Evolutionary conservation across 495 filamentous ascomycete genomes (phyloP).

Genomic region (Apodospora peruviana): DNA sequence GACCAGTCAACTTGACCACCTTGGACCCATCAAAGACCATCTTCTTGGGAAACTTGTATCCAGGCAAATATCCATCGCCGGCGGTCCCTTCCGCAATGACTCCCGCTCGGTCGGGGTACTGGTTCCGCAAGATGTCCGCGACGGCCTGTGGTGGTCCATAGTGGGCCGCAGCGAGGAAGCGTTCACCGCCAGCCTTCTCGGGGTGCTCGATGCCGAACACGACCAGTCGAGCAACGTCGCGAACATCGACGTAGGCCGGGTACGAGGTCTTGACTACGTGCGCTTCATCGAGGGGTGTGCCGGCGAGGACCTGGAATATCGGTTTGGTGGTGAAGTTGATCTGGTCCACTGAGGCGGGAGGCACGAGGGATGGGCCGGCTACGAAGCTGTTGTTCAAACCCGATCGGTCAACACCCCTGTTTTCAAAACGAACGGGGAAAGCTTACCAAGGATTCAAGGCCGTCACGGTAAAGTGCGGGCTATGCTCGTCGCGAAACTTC

Average conservation of each 20-base stretch:
- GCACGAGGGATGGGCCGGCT: conserved; percentile 24
- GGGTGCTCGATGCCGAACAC: conserved; percentile 32
- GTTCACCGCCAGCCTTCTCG: conserved; percentile 25
- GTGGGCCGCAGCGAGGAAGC: conserved; percentile 25
- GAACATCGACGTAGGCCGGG: conserved; percentile 33
- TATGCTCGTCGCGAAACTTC: conserved; percentile 45
- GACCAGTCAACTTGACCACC: conserved; percentile 20
- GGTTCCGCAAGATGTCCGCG: conserved; percentile 33
- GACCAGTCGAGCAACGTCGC: conserved; percentile 38
- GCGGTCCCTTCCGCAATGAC: conserved; percentile 30
- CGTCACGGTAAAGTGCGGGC: conserved; percentile 45
- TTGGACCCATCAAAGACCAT: conserved; percentile 25
- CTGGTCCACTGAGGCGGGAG: conserved; percentile 10
- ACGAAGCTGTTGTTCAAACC: conserved; percentile 14
- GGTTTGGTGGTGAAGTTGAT: conserved; percentile 14
- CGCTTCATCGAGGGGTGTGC: conserved; percentile 9
- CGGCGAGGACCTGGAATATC: conserved; percentile 20
- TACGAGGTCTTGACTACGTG: conserved; percentile 6
- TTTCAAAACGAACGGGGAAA: not conserved
- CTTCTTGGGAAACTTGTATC: conserved; percentile 8
- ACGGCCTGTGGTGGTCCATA: conserved; percentile 28
- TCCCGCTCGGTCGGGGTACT: conserved; percentile 26
- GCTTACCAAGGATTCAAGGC: conserved; percentile 39
- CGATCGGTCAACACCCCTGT: not conserved
- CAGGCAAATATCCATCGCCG: conserved; percentile 31